These are phyloP conservation scores for Hansfordia pulvinata DNA, from an alignment of 2,329 filamentous ascomycete genomes.

Conservation along the genomic window DNA sequence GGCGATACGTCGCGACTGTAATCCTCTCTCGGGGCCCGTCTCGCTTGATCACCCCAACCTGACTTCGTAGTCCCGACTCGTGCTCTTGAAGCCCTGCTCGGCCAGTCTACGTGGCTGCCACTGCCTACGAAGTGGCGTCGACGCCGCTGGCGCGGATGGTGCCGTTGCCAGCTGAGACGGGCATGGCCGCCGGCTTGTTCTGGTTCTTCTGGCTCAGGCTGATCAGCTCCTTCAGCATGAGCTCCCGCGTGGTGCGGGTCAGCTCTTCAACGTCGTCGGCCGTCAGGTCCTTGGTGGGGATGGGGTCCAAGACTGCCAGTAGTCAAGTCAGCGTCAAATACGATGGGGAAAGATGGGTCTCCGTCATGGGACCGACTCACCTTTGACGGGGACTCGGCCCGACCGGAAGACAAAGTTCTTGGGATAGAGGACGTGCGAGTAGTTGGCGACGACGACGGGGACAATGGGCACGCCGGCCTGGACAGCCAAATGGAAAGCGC, in stretches of 20 bases:
- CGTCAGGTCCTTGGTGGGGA: slow-evolving; percentile 61
- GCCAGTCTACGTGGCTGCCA: slow-evolving; percentile 4
- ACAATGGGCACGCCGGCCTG: slow-evolving; percentile 90
- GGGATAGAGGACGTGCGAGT: slow-evolving; percentile 57
- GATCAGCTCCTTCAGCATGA: slow-evolving; percentile 59
- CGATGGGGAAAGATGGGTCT: too few species aligned
- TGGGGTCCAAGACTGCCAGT: slow-evolving; percentile 58
- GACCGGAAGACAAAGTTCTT: slow-evolving; percentile 51
- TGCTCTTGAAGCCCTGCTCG: too few species aligned
- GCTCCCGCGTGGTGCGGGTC: slow-evolving; percentile 50
- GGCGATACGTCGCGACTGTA: too few species aligned
- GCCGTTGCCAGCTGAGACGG: slow-evolving; percentile 8
- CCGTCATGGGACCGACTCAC: too few species aligned
- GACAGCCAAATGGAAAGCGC: slow-evolving; percentile 89
- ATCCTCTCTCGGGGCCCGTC: too few species aligned
- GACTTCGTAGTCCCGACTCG: too few species aligned
- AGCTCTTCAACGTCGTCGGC: slow-evolving; percentile 67
- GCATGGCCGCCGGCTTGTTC: slow-evolving; percentile 20
- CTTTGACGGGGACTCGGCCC: slow-evolving; percentile 62
- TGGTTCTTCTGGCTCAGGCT: slow-evolving; percentile 36
- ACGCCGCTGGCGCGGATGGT: slow-evolving; percentile 17
- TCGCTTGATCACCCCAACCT: too few species aligned
- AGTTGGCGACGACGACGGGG: slow-evolving; percentile 70
- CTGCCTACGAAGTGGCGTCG: slow-evolving; percentile 12
- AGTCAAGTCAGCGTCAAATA: slow-evolving; percentile 3